A percentile compares a stretch with the other conserved stretches of the same genome.
Evolutionary conservation across 1,284 basidiomycete genomes (phyloP).

Genomic region (Malassezia brasiliensis): DNA sequence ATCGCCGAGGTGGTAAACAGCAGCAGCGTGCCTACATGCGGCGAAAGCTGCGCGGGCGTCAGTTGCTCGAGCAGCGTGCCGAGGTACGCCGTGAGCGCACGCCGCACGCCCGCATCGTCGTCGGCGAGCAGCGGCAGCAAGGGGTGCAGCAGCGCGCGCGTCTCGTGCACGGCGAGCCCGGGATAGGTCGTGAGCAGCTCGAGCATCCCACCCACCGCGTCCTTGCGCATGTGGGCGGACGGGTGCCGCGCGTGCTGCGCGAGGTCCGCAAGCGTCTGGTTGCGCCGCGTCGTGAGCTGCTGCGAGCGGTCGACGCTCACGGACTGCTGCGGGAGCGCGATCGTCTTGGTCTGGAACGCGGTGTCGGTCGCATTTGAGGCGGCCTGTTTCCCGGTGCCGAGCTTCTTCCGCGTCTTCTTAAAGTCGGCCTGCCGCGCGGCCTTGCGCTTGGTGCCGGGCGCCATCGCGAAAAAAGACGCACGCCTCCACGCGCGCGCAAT

Average conservation of each 20-base stretch:
- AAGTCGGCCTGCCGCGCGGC: constrained; percentile 5
- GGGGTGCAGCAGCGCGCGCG: constrained; percentile 60
- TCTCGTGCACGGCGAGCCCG: constrained; percentile 55
- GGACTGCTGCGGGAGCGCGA: constrained; percentile 32
- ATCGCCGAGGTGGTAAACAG: constrained; percentile 79
- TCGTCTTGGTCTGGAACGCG: constrained; percentile 74
- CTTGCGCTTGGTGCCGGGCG: constrained; percentile 10
- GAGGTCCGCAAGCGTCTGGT: constrained; percentile 68
- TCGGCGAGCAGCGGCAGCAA: constrained; percentile 61
- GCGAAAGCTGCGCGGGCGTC: constrained; percentile 55
- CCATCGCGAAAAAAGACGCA: neutral
- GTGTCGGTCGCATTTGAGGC: constrained; percentile 83
- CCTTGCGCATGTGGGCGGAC: constrained; percentile 64
- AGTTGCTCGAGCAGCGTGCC: constrained; percentile 64
- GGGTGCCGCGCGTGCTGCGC: constrained; percentile 74
- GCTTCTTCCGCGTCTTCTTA: constrained; percentile 79
- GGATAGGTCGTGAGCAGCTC: constrained; percentile 67
- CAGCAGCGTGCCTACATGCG: constrained; percentile 63
- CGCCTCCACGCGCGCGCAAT: no score
- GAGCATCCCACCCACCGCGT: constrained; percentile 69
- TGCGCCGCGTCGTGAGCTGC: constrained; percentile 43
- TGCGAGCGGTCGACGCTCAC: constrained; percentile 34
- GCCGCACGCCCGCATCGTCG: constrained; percentile 55
- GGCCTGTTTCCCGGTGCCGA: constrained; percentile 81
- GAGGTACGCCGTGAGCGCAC: constrained; percentile 51